Conservation (phyloP, 1,284 basidiomycete species). For the Ceratobasidium sp. region DNA sequence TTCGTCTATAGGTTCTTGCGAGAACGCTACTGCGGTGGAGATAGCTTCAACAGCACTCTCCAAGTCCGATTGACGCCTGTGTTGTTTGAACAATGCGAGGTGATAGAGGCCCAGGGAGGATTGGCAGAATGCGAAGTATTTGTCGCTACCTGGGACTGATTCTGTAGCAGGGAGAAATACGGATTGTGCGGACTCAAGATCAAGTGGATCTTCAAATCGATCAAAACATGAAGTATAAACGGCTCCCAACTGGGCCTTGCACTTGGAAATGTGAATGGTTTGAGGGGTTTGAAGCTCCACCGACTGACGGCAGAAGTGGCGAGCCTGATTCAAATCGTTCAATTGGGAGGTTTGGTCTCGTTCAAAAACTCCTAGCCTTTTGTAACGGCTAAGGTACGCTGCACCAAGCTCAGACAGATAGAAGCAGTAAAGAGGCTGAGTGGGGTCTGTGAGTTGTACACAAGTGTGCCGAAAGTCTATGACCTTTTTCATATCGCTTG, state of each 20-base stretch:
- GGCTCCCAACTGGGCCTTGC: background rate
- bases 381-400: background rate
- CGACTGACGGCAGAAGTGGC: background rate
- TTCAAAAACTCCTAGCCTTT: background rate
- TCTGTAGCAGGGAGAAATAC: background rate
- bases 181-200: background rate
- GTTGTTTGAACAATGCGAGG: background rate
- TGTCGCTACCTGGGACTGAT: background rate
- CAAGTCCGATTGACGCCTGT: background rate
- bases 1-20: background rate
- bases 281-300: background rate
- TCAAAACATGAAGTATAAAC: background rate
- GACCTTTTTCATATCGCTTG: background rate
- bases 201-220: constrained; percentile 15
- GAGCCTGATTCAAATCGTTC: constrained; percentile 6
- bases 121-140: background rate
- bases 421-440: background rate
- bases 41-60: background rate
- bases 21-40: background rate
- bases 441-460: background rate
- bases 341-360: constrained; percentile 11
- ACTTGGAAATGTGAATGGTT: background rate
- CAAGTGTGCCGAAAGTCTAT: background rate
- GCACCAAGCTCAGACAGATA: constrained; percentile 9
- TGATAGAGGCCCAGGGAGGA: background rate